Evolutionary conservation across 2,329 filamentous ascomycete genomes (phyloP).

Genomic region (Neoarthrinium moseri): DNA sequence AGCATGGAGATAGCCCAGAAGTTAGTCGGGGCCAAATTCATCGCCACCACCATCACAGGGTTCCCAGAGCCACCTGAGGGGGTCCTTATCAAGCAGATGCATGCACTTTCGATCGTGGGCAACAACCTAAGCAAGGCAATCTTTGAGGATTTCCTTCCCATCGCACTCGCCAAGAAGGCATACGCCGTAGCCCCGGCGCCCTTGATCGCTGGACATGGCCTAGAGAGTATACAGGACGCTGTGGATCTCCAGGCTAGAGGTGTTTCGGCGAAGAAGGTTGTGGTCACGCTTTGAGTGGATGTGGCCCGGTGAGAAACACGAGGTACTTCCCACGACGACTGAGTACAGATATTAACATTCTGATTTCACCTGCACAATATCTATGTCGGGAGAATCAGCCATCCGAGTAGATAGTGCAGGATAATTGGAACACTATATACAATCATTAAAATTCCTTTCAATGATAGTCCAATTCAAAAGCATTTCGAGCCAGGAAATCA

Average conservation of each 20-base stretch:
- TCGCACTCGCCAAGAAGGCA: constrained; percentile 32
- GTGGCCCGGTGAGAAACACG: no score
- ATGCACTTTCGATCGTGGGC: constrained; percentile 24
- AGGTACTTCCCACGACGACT: no score
- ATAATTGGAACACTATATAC: no score
- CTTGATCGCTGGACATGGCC: constrained; percentile 36
- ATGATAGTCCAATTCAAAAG: no score
- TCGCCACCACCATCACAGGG: constrained; percentile 24
- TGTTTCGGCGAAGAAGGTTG: constrained; percentile 41
- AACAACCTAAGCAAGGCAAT: constrained; percentile 28
- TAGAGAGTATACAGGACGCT: constrained; percentile 39
- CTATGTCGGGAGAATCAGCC: no score
- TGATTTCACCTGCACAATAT: no score
- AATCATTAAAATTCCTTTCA: no score
- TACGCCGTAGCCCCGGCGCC: constrained; percentile 37
- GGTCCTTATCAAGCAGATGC: constrained; percentile 24
- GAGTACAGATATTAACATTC: no score
- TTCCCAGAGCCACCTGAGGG: constrained; percentile 25
- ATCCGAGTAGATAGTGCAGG: no score
- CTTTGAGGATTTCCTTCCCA: constrained; percentile 36
- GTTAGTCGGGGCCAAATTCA: constrained; percentile 19
- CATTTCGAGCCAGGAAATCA: no score
- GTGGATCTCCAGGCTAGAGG: constrained; percentile 35
- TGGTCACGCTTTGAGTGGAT: constrained; percentile 25
- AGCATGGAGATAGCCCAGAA: constrained; percentile 24